These are phyloP conservation scores for Cucumis hystrix DNA, from an alignment of 306 rosid genomes.

Conservation along the genomic window DNA sequence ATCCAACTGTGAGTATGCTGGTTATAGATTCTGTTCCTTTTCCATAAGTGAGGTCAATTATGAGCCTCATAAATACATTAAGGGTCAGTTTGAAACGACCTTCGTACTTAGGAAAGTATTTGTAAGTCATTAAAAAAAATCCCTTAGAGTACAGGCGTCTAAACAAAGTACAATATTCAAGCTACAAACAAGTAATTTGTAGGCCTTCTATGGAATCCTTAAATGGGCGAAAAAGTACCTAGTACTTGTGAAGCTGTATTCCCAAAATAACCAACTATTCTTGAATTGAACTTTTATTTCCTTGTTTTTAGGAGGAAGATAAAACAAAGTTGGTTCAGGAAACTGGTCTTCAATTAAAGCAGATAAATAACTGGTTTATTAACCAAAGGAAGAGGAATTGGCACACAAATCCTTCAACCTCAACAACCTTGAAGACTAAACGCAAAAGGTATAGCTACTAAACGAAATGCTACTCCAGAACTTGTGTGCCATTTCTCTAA, in stretches of 20 bases:
- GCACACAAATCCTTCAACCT: conserved; percentile 62
- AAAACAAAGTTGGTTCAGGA: conserved; percentile 80
- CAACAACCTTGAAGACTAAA: conserved; percentile 53
- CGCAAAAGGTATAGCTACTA: conserved; percentile 55
- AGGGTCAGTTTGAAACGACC: no score
- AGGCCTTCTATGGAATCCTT: not conserved
- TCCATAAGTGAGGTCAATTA: no score
- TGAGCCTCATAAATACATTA: no score
- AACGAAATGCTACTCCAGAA: not conserved
- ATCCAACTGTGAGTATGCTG: conserved; percentile 68
- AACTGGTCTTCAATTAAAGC: conserved; percentile 82
- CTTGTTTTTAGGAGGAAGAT: conserved; percentile 64
- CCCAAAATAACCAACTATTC: not conserved
- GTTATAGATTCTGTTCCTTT: not conserved
- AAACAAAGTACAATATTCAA: not conserved
- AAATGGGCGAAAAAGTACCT: not conserved
- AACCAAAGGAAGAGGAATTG: conserved; percentile 77
- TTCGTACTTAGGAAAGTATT: no score
- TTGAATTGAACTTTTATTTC: not conserved
- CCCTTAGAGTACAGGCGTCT: not conserved
- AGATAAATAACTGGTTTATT: conserved; percentile 48
- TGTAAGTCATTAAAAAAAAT: no score
- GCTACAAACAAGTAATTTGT: not conserved
- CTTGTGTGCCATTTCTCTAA: not conserved
- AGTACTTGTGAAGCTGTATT: not conserved